Evolutionary conservation across 1,139 yeast species (phyloP).

Genomic region (Spathaspora jeffriesii): DNA sequence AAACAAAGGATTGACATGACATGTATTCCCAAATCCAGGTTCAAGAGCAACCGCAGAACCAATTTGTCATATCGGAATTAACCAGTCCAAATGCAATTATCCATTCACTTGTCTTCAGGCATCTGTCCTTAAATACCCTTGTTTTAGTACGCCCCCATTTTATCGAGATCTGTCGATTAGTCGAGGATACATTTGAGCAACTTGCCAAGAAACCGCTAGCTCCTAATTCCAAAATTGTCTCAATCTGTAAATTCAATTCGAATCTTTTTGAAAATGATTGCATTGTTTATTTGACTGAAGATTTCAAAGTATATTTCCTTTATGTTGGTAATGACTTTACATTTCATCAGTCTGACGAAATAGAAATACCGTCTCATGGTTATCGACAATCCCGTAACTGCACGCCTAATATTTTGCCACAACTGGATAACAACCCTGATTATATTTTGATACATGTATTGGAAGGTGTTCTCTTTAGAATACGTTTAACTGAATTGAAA

Average conservation of each 20-base stretch:
- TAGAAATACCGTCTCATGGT: conserved; percentile 23
- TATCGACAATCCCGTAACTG: conserved; percentile 30
- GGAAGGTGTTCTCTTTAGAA: conserved; percentile 23
- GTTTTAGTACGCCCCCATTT: background rate
- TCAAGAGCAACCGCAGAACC: background rate
- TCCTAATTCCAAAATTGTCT: conserved; percentile 1
- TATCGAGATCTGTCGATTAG: background rate
- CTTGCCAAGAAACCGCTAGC: background rate
- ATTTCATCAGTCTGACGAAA: conserved; percentile 7
- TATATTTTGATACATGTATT: conserved; percentile 28
- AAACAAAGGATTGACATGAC: background rate
- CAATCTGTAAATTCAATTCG: conserved; percentile 9
- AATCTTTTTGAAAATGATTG: conserved; percentile 2
- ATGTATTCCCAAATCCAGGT: conserved; percentile 1
- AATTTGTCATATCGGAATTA: conserved; percentile 3
- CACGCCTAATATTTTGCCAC: conserved; percentile 20
- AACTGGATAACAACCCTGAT: conserved; percentile 11
- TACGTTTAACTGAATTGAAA: background rate
- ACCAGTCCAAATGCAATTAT: background rate
- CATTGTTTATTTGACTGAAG: conserved; percentile 3
- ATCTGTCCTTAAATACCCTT: background rate
- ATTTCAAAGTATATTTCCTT: background rate
- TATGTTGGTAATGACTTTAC: conserved; percentile 7
- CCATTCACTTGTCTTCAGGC: background rate
- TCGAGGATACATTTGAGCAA: background rate